phyloP scores from a whole-genome alignment of 495 filamentous ascomycete species.

The Hypoxylon lienhwacheense region DNA sequence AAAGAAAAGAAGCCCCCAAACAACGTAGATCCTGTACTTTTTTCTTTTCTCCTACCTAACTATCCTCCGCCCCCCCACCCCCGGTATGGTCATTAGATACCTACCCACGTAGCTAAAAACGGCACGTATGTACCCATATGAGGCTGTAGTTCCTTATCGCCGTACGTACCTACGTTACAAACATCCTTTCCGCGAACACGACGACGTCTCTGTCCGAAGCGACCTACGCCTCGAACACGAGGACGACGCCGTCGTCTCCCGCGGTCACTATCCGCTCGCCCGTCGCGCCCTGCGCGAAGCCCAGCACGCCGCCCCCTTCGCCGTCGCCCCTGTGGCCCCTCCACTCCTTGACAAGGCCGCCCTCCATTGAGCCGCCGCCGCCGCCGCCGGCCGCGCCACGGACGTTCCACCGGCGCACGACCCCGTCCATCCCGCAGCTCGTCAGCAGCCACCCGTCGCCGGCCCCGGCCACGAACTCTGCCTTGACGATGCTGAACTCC shows the following conservation, averaged over 20 bases:
- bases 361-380: no score
- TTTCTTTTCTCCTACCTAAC: no score
- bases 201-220: neutral
- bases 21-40: no score
- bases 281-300: slow-evolving; percentile 74
- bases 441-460: slow-evolving; percentile 68
- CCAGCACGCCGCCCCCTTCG: slow-evolving; percentile 85
- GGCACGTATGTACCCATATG: no score
- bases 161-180: no score
- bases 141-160: no score
- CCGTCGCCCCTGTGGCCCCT: slow-evolving; percentile 76
- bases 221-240: slow-evolving; percentile 65
- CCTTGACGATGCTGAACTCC: slow-evolving; percentile 81
- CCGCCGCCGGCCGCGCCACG: slow-evolving; percentile 71
- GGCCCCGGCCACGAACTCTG: slow-evolving; percentile 70
- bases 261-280: slow-evolving; percentile 79
- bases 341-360: slow-evolving; percentile 76
- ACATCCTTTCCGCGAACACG: neutral
- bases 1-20: no score
- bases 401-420: slow-evolving; percentile 83
- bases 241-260: slow-evolving; percentile 77
- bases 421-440: slow-evolving; percentile 82
- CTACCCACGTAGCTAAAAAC: no score
- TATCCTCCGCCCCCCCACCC: no score
- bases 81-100: no score